Evolutionary conservation across 768 basidiomycete genomes (phyloP).

Genomic region (Brasilioporus rufonigricans): DNA sequence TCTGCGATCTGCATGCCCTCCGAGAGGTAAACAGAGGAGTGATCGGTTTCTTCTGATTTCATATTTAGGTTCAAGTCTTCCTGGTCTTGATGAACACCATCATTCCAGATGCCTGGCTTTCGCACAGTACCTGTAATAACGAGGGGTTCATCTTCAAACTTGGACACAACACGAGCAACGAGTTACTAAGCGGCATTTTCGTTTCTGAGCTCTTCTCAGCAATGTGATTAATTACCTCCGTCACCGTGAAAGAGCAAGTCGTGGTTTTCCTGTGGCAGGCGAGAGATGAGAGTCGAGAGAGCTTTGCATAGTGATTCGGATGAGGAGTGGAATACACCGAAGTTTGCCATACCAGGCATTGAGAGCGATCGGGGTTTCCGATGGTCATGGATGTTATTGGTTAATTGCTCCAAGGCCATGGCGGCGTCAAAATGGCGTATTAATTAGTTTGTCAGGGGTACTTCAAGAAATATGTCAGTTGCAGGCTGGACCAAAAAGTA

Average conservation of each 20-base stretch:
- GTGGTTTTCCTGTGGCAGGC: constrained; percentile 76
- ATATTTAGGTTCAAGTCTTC: constrained; percentile 6
- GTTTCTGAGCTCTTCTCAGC: constrained; percentile 67
- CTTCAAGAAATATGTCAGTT: constrained; percentile 39
- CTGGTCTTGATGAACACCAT: constrained; percentile 13
- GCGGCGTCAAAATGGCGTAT: constrained; percentile 78
- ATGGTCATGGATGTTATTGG: constrained; percentile 26
- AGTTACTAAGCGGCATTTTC: constrained; percentile 90
- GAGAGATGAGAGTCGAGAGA: constrained; percentile 59
- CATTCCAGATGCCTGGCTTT: constrained; percentile 67
- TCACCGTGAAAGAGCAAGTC: constrained; percentile 82
- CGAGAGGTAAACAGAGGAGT: neutral
- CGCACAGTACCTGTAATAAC: constrained; percentile 69
- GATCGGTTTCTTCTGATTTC: neutral
- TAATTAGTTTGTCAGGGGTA: constrained; percentile 77
- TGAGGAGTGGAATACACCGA: constrained; percentile 57
- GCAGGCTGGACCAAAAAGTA: neutral
- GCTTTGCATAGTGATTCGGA: constrained; percentile 57
- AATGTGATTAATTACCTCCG: constrained; percentile 76
- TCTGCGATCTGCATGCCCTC: neutral
- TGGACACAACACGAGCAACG: constrained; percentile 86
- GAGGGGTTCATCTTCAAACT: constrained; percentile 78
- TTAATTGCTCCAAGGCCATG: constrained; percentile 51
- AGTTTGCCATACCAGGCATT: constrained; percentile 71
- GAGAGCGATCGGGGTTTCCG: constrained; percentile 80